Evolutionary conservation across 257 asterid genomes (phyloP).

Genomic region (Mentha longifolia): DNA sequence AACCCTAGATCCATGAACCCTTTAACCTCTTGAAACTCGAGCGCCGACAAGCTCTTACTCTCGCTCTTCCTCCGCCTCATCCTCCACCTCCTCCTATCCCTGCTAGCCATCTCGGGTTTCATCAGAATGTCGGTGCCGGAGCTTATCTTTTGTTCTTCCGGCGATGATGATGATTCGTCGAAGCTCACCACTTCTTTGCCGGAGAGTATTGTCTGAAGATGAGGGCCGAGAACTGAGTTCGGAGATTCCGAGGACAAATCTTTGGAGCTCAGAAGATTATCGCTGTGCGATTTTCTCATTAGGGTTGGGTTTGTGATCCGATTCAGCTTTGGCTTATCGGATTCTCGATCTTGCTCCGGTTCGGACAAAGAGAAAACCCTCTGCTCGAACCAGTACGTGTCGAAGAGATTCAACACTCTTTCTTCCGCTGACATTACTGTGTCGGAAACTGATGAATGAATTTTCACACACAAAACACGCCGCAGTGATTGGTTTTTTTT

Average conservation of each 20-base stretch:
- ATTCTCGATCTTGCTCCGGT: background rate
- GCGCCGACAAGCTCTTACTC: constrained; percentile 65
- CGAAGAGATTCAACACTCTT: constrained; percentile 42
- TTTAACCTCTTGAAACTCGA: constrained; percentile 70
- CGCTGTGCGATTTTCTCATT: constrained; percentile 60
- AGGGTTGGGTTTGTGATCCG: constrained; percentile 39
- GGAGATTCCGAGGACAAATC: constrained; percentile 43
- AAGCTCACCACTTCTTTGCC: constrained; percentile 52
- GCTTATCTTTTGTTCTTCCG: background rate
- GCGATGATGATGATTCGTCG: constrained; percentile 4
- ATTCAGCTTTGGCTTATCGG: constrained; percentile 36
- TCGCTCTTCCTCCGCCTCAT: constrained; percentile 9
- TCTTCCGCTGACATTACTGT: constrained; percentile 45
- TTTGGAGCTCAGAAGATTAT: constrained; percentile 50
- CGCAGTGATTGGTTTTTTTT: too few species aligned
- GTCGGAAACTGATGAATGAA: background rate
- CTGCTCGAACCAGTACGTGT: constrained; percentile 48
- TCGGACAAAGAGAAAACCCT: constrained; percentile 31
- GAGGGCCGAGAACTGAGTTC: constrained; percentile 55
- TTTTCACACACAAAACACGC: background rate
- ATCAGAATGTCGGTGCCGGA: too few species aligned
- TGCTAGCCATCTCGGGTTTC: too few species aligned
- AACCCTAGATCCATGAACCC: constrained; percentile 92
- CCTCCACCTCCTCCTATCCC: too few species aligned
- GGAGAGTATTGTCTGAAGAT: constrained; percentile 67